phyloP scores from a whole-genome alignment of 2,329 filamentous ascomycete species.

The Westerdykella ornata region DNA sequence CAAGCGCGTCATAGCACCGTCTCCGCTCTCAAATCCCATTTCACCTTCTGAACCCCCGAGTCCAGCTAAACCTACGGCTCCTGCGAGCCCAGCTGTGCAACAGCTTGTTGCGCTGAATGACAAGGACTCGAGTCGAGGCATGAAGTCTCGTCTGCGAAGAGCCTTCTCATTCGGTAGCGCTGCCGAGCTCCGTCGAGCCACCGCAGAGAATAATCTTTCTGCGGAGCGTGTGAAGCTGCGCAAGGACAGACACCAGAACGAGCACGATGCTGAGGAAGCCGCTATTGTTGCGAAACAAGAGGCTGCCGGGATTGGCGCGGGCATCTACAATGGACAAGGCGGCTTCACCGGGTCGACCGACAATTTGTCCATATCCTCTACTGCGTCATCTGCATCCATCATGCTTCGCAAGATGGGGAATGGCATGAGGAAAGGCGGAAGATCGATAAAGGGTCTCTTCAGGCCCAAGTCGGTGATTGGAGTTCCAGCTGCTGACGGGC shows the following conservation, averaged over 20 bases:
- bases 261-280: conserved; percentile 79
- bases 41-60: conserved; percentile 29
- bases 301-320: conserved; percentile 81
- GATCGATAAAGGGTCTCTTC: conserved; percentile 89
- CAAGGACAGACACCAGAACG: conserved; percentile 46
- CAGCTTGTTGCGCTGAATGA: conserved; percentile 83
- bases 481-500: conserved; percentile 62
- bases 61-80: conserved; percentile 12
- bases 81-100: conserved; percentile 65
- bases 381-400: conserved; percentile 80
- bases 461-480: conserved; percentile 87
- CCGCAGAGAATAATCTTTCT: conserved; percentile 53
- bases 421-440: conserved; percentile 89
- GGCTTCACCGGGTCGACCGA: conserved; percentile 88
- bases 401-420: conserved; percentile 99
- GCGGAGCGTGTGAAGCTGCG: conserved; percentile 52
- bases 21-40: conserved; percentile 44
- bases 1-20: conserved; percentile 41
- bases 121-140: conserved; percentile 68
- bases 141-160: conserved; percentile 78
- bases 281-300: conserved; percentile 91
- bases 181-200: conserved; percentile 75
- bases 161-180: conserved; percentile 97
- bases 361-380: conserved; percentile 86
- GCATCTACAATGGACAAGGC: conserved; percentile 82